Conservation (phyloP, 176 grass and related monocot genomes). For the Rhynchospora tenuis region DNA sequence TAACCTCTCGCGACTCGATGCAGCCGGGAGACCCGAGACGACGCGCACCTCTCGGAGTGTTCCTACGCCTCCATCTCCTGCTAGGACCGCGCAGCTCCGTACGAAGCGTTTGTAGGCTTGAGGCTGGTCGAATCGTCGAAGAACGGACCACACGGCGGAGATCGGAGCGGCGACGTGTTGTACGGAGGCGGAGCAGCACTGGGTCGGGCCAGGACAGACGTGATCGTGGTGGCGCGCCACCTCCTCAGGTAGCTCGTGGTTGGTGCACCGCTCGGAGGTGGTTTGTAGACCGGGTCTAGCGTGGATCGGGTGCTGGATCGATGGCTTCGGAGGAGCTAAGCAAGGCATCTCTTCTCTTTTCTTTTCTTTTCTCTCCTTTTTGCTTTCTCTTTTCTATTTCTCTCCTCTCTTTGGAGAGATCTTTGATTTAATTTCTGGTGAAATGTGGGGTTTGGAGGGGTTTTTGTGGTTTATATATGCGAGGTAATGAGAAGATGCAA, state of each 20-base stretch:
- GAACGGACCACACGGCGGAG: constrained; percentile 72
- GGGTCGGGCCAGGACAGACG: constrained; percentile 25
- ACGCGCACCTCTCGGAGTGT: constrained; percentile 84
- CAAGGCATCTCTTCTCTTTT: constrained; percentile 46
- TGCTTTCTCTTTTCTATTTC: neutral
- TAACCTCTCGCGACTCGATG: constrained; percentile 67
- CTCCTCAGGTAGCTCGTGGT: constrained; percentile 50
- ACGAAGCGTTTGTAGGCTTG: constrained; percentile 93
- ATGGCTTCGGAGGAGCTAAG: constrained; percentile 47
- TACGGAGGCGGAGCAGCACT: constrained; percentile 90
- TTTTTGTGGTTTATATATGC: constrained; percentile 31
- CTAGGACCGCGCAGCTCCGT: constrained; percentile 70
- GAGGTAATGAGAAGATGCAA: constrained; percentile 16
- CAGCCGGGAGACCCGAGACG: constrained; percentile 82
- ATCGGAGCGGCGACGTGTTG: constrained; percentile 73
- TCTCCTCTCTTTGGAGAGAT: neutral
- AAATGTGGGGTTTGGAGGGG: constrained; percentile 18
- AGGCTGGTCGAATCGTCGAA: constrained; percentile 88
- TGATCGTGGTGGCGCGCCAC: constrained; percentile 78
- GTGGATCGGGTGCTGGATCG: constrained; percentile 34
- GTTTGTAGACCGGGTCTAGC: constrained; percentile 6
- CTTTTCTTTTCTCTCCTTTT: neutral
- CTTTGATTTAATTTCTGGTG: constrained; percentile 26
- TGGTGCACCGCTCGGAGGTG: constrained; percentile 19
- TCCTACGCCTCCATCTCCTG: constrained; percentile 77